Conservation (phyloP, 345 rosid genomes). For the Odontarrhena argentea region DNA sequence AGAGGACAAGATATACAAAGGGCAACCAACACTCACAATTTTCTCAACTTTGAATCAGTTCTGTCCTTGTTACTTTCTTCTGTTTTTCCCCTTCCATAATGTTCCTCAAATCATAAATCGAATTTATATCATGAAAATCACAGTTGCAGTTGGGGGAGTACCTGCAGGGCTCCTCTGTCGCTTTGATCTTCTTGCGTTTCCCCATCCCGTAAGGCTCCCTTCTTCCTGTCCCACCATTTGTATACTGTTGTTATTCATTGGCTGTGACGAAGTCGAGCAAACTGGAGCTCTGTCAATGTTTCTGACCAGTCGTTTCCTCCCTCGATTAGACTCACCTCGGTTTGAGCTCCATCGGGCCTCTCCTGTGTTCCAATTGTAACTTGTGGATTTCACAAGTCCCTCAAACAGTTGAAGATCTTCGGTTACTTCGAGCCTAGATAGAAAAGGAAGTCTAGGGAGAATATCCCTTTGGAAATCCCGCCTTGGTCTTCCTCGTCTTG, state of each 20-base stretch:
- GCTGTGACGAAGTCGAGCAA: constrained; percentile 57
- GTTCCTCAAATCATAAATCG: constrained; percentile 36
- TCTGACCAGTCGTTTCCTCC: constrained; percentile 56
- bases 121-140: constrained; percentile 29
- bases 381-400: constrained; percentile 82
- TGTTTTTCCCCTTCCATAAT: constrained; percentile 40
- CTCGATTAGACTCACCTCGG: constrained; percentile 69
- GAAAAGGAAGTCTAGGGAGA: constrained; percentile 86
- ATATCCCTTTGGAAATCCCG: constrained; percentile 98
- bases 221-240: constrained; percentile 73
- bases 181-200: constrained; percentile 90
- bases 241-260: constrained; percentile 46
- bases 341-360: constrained; percentile 69
- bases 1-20: constrained; percentile 36
- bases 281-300: constrained; percentile 49
- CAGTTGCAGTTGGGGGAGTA: constrained; percentile 54
- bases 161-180: constrained; percentile 88
- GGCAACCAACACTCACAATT: constrained; percentile 29
- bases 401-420: constrained; percentile 93
- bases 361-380: constrained; percentile 69
- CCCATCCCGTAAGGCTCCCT: constrained; percentile 85
- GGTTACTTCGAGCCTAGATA: constrained; percentile 86
- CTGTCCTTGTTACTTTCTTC: constrained; percentile 26
- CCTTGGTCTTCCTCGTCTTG: constrained; percentile 91
- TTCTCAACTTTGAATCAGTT: constrained; percentile 30